Percentiles rank a stretch among this genome's conserved stretches.
Evolutionary conservation across 2,329 filamentous ascomycete genomes (phyloP).

Genomic region (Neofusicoccum sp.): DNA sequence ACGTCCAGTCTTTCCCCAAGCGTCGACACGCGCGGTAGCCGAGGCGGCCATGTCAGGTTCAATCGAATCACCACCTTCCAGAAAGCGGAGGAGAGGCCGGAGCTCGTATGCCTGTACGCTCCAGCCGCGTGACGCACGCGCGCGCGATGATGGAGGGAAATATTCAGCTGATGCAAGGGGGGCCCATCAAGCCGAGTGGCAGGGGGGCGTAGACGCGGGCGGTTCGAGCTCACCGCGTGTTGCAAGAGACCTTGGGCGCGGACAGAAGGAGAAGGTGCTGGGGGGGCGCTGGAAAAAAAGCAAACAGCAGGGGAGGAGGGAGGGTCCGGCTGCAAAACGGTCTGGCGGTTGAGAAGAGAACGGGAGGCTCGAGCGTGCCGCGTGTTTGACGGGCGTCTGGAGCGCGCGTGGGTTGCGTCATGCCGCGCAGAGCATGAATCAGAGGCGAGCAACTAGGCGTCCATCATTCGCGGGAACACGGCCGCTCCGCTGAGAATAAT

Average conservation of each 20-base stretch:
- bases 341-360: background rate
- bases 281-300: background rate
- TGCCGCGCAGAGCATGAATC: background rate
- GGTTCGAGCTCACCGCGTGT: background rate
- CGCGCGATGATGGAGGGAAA: background rate
- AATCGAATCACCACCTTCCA: background rate
- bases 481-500: background rate
- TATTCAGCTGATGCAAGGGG: constrained; percentile 15
- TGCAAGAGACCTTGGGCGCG: background rate
- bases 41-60: background rate
- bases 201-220: background rate
- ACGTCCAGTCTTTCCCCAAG: background rate
- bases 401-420: background rate
- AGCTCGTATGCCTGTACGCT: background rate
- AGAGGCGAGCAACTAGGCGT: background rate
- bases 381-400: background rate
- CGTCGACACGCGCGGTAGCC: constrained; percentile 6
- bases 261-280: background rate
- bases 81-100: background rate
- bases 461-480: background rate
- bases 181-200: background rate
- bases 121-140: background rate
- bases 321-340: background rate
- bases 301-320: background rate
- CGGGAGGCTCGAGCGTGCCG: background rate